A percentile compares a stretch with the other conserved stretches of the same genome.
Evolutionary conservation across 2,329 filamentous ascomycete genomes (phyloP).

Genomic region (Trichoderma gracile): DNA sequence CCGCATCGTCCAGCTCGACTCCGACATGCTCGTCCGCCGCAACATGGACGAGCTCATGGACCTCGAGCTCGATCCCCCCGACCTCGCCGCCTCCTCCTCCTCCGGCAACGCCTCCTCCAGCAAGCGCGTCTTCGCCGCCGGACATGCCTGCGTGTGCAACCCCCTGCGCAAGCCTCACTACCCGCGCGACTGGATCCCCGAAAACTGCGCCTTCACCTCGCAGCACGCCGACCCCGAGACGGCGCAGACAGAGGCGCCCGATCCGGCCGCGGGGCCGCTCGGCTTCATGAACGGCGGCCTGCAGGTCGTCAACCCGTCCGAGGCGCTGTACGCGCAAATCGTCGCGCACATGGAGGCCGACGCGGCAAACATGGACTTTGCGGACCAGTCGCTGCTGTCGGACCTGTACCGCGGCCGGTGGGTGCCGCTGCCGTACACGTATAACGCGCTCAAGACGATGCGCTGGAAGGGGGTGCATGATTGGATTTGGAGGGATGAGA

Average conservation of each 20-base stretch:
- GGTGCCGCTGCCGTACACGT: constrained; percentile 60
- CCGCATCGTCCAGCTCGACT: constrained; percentile 80
- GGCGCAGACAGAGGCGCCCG: constrained; percentile 49
- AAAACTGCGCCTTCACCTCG: constrained; percentile 59
- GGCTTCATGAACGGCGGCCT: constrained; percentile 48
- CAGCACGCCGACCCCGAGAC: constrained; percentile 50
- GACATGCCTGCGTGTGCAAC: constrained; percentile 85
- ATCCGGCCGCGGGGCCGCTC: constrained; percentile 49
- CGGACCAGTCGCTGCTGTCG: constrained; percentile 60
- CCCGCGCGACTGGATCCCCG: constrained; percentile 65
- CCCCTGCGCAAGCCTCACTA: constrained; percentile 78
- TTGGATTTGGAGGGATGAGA: constrained; percentile 58
- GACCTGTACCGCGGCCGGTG: constrained; percentile 57
- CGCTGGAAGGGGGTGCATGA: constrained; percentile 54
- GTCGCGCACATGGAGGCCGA: constrained; percentile 51
- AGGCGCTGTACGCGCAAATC: constrained; percentile 52
- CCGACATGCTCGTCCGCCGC: constrained; percentile 78
- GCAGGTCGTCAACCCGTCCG: constrained; percentile 58
- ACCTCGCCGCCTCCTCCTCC: constrained; percentile 29
- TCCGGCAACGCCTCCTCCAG: constrained; percentile 36
- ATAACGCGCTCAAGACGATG: constrained; percentile 65
- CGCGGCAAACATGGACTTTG: constrained; percentile 54
- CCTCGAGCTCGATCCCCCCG: constrained; percentile 63
- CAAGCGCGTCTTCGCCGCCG: constrained; percentile 73
- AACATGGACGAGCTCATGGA: constrained; percentile 96